phyloP scores from a whole-genome alignment of 768 basidiomycete genomes.

The Psilocybe tampanensis region DNA sequence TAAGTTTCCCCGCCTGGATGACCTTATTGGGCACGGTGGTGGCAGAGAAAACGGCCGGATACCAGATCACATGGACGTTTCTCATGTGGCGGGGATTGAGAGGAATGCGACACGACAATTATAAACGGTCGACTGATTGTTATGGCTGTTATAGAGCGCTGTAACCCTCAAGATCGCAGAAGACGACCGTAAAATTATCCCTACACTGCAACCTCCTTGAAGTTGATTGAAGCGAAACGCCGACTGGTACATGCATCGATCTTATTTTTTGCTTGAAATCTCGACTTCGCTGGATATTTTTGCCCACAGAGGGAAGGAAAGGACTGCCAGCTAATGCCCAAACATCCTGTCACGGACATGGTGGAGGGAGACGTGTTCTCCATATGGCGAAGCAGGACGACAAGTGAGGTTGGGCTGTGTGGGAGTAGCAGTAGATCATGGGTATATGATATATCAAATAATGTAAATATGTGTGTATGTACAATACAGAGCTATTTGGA shows the following conservation, averaged over 20 bases:
- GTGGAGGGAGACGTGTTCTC: not conserved
- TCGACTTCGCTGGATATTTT: not conserved
- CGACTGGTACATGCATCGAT: not conserved
- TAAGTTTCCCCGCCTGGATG: conserved; percentile 9
- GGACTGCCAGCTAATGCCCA: not conserved
- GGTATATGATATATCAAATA: not conserved
- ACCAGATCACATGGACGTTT: conserved; percentile 3
- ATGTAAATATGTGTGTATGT: not conserved
- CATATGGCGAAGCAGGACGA: not conserved
- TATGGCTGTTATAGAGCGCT: conserved; percentile 6
- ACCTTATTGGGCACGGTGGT: conserved; percentile 3
- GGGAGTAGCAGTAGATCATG: not conserved
- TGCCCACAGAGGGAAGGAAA: not conserved
- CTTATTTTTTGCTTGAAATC: not conserved
- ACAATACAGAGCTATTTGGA: not conserved
- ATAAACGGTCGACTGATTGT: conserved; percentile 1
- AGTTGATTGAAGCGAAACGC: not conserved
- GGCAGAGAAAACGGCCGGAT: conserved; percentile 3
- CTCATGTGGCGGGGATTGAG: conserved; percentile 12
- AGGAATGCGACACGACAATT: conserved; percentile 7
- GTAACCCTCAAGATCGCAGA: not conserved
- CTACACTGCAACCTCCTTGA: not conserved
- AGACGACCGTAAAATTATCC: not conserved
- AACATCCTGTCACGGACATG: not conserved
- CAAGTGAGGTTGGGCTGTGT: not conserved